Percentiles rank a stretch among this genome's conserved stretches.
phyloP scores from a whole-genome alignment of 2,329 filamentous ascomycete genomes.

The Fusarium temperatum region DNA sequence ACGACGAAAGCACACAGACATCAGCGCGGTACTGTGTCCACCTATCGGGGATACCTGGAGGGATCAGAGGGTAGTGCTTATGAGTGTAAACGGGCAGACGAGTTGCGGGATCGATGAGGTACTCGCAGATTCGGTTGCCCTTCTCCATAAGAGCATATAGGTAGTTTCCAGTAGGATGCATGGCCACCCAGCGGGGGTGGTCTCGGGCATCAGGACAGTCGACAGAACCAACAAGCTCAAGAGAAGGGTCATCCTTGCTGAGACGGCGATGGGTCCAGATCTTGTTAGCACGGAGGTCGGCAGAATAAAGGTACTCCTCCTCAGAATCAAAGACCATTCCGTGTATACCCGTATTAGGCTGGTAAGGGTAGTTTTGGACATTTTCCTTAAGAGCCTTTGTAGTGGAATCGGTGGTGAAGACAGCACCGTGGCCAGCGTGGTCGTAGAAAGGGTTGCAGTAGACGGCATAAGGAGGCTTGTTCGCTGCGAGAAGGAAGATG shows the following conservation, averaged over 20 bases:
- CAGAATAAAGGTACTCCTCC: slow-evolving; percentile 81
- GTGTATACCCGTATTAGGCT: slow-evolving; percentile 76
- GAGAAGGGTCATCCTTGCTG: slow-evolving; percentile 42
- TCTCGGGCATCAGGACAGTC: slow-evolving; percentile 76
- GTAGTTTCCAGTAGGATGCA: slow-evolving; percentile 80
- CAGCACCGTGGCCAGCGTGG: slow-evolving; percentile 81
- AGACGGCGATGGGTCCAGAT: slow-evolving; percentile 86
- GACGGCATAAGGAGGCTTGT: slow-evolving; percentile 79
- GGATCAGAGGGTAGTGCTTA: slow-evolving; percentile 80
- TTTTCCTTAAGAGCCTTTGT: slow-evolving; percentile 69
- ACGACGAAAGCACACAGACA: slow-evolving; percentile 77
- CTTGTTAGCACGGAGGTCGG: slow-evolving; percentile 80
- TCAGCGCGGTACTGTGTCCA: slow-evolving; percentile 81
- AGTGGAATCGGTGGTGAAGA: slow-evolving; percentile 68
- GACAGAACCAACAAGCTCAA: slow-evolving; percentile 76
- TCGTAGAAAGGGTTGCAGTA: slow-evolving; percentile 94
- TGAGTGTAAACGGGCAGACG: slow-evolving; percentile 82
- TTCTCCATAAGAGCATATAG: slow-evolving; percentile 90
- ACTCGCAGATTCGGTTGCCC: slow-evolving; percentile 85
- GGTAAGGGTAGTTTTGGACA: slow-evolving; percentile 78
- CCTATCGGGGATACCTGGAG: slow-evolving; percentile 68
- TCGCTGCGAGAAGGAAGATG: slow-evolving; percentile 86
- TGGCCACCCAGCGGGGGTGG: slow-evolving; percentile 88
- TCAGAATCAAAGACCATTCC: slow-evolving; percentile 82
- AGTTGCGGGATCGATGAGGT: slow-evolving; percentile 78